Percentiles rank a stretch among this genome's conserved stretches.
phyloP scores from a whole-genome alignment of 2,329 filamentous ascomycete species.

The Penicillium sp. region DNA sequence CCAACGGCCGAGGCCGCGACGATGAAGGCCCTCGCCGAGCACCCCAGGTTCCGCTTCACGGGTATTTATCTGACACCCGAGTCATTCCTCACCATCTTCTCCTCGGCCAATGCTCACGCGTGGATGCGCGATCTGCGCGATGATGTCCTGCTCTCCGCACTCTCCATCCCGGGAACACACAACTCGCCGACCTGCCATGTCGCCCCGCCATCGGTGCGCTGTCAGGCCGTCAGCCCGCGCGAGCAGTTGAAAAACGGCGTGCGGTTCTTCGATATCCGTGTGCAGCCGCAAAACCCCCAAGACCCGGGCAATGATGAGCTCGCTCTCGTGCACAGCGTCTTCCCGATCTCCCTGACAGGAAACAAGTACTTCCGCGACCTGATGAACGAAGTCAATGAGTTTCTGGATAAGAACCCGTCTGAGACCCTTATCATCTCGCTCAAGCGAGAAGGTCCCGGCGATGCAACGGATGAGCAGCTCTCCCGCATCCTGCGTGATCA shows the following conservation, averaged over 20 bases:
- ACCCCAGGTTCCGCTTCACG: constrained; percentile 54
- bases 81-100: constrained; percentile 58
- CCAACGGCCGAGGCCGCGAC: constrained; percentile 54
- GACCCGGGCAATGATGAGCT: constrained; percentile 60
- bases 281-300: constrained; percentile 58
- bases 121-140: constrained; percentile 80
- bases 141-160: constrained; percentile 65
- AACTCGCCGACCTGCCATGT: constrained; percentile 82
- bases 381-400: constrained; percentile 63
- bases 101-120: constrained; percentile 59
- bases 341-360: constrained; percentile 79
- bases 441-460: constrained; percentile 85
- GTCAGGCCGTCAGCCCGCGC: constrained; percentile 71
- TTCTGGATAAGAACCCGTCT: constrained; percentile 68
- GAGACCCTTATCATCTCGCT: constrained; percentile 82
- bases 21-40: constrained; percentile 53
- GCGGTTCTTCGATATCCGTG: constrained; percentile 87
- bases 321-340: constrained; percentile 80
- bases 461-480: constrained; percentile 71
- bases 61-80: constrained; percentile 58
- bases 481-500: constrained; percentile 65
- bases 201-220: constrained; percentile 86
- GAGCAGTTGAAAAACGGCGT: constrained; percentile 84
- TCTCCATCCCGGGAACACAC: constrained; percentile 92
- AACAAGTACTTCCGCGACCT: constrained; percentile 71